Evolutionary conservation across 1,139 yeast genomes (phyloP).

Genomic region (Suhomyces terraborum): DNA sequence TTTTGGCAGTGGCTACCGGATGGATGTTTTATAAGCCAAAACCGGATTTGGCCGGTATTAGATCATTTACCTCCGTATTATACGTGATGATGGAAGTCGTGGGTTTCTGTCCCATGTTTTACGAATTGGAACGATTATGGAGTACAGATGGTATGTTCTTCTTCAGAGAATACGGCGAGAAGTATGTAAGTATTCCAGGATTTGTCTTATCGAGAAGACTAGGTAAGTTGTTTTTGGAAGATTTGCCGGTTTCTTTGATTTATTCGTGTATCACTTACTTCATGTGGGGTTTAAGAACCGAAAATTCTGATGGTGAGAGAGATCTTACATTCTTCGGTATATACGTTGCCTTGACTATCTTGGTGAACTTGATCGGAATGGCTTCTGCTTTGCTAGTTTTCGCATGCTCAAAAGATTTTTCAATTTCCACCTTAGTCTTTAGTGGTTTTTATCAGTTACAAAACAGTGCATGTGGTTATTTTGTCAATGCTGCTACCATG

Average conservation of each 20-base stretch:
- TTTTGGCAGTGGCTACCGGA: slow-evolving; percentile 66
- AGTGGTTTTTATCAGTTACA: slow-evolving; percentile 71
- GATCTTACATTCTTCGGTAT: slow-evolving; percentile 53
- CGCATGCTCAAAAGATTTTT: slow-evolving; percentile 62
- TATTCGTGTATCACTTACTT: slow-evolving; percentile 68
- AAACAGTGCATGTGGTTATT: slow-evolving; percentile 80
- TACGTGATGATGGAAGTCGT: slow-evolving; percentile 68
- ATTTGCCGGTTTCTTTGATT: slow-evolving; percentile 60
- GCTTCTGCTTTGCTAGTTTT: slow-evolving; percentile 58
- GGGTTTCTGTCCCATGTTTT: slow-evolving; percentile 67
- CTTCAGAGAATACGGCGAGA: slow-evolving; percentile 74
- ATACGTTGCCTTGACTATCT: slow-evolving; percentile 59
- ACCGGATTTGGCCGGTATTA: slow-evolving; percentile 62
- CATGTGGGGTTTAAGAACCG: slow-evolving; percentile 69
- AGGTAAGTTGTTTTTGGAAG: slow-evolving; percentile 69
- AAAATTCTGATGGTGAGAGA: slow-evolving; percentile 21
- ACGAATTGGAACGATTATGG: slow-evolving; percentile 76
- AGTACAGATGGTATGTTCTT: slow-evolving; percentile 65
- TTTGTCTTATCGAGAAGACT: slow-evolving; percentile 68
- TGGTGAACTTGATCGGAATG: slow-evolving; percentile 59
- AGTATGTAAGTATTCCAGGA: slow-evolving; percentile 66
- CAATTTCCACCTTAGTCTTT: slow-evolving; percentile 63
- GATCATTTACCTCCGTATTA: slow-evolving; percentile 63
- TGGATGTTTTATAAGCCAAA: slow-evolving; percentile 76
- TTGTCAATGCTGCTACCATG: slow-evolving; percentile 70